Evolutionary conservation across 2,329 filamentous ascomycete species (phyloP).

Genomic region (Madurella mycetomatis): DNA sequence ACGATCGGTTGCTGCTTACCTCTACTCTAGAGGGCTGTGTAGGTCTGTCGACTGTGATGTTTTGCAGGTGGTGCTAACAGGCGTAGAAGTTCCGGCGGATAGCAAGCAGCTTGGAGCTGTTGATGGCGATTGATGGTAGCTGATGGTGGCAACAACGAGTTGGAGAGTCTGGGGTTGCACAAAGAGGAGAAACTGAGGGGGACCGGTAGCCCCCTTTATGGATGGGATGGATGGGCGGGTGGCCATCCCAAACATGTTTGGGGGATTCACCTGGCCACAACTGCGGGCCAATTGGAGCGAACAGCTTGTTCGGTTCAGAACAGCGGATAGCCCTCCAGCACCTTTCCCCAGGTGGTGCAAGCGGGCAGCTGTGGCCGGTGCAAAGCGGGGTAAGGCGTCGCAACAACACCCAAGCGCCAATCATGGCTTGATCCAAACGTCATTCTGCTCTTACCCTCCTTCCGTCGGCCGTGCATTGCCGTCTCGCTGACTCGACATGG

Average conservation of each 20-base stretch:
- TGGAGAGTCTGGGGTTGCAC: slow-evolving; percentile 15
- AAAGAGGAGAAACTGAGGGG: slow-evolving; percentile 14
- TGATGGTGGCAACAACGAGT: not conserved
- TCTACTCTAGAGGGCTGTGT: not conserved
- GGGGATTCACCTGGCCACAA: slow-evolving; percentile 1
- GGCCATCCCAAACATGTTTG: not conserved
- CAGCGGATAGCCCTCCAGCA: slow-evolving; percentile 3
- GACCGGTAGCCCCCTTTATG: slow-evolving; percentile 20
- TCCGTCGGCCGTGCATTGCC: too few relatives aligned
- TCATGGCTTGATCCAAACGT: slow-evolving; percentile 21
- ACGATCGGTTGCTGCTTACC: slow-evolving; percentile 7
- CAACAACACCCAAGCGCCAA: slow-evolving; percentile 25
- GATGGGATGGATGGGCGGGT: slow-evolving; percentile 3
- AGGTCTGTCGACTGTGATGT: not conserved
- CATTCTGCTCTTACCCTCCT: slow-evolving; percentile 18
- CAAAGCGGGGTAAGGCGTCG: slow-evolving; percentile 27
- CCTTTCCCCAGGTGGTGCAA: not conserved
- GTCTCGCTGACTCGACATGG: slow-evolving; percentile 15
- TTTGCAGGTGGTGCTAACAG: not conserved
- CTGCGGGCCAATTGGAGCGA: slow-evolving; percentile 5
- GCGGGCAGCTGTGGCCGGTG: slow-evolving; percentile 10
- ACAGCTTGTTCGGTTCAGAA: not conserved
- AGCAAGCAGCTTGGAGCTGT: not conserved
- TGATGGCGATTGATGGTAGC: not conserved
- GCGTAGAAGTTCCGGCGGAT: not conserved